Conservation (phyloP, 2,329 filamentous ascomycete genomes). For the Leptographium procerum region DNA sequence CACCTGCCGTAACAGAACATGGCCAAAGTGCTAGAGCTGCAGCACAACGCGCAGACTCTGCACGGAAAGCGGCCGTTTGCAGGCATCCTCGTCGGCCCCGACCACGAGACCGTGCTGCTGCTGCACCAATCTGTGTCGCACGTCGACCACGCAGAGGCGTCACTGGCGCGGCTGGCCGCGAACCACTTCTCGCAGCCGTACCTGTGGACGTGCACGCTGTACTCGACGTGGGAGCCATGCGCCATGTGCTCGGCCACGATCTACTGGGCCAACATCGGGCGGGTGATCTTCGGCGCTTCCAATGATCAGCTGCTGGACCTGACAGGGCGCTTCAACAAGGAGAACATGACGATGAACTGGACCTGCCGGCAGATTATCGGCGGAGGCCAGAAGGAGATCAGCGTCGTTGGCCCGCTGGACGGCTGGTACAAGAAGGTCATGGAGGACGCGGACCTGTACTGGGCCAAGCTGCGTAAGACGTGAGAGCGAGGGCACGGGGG, state of each 20-base stretch:
- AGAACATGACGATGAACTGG: slow-evolving; percentile 36
- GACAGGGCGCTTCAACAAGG: slow-evolving; percentile 34
- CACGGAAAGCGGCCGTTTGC: slow-evolving; percentile 33
- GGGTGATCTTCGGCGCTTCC: slow-evolving; percentile 37
- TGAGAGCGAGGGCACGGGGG: neutral
- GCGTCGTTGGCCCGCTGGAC: neutral
- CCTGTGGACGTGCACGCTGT: slow-evolving; percentile 35
- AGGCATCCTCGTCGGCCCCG: slow-evolving; percentile 34
- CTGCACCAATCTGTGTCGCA: slow-evolving; percentile 39
- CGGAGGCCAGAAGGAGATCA: neutral
- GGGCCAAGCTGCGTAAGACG: neutral
- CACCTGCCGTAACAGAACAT: neutral
- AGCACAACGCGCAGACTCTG: slow-evolving; percentile 30
- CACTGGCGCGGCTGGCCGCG: slow-evolving; percentile 35
- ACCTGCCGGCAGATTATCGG: neutral
- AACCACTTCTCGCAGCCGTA: slow-evolving; percentile 35
- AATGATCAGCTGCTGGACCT: slow-evolving; percentile 33
- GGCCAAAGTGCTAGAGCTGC: slow-evolving; percentile 11
- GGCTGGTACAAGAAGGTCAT: neutral
- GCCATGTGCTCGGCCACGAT: slow-evolving; percentile 33
- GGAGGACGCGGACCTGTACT: neutral
- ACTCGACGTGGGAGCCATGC: slow-evolving; percentile 44
- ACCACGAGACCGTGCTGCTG: slow-evolving; percentile 35
- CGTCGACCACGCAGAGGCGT: slow-evolving; percentile 40
- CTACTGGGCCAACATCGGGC: slow-evolving; percentile 39